These are phyloP conservation scores for Coriaria nepalensis DNA, from an alignment of 306 rosid species.

Conservation along the genomic window DNA sequence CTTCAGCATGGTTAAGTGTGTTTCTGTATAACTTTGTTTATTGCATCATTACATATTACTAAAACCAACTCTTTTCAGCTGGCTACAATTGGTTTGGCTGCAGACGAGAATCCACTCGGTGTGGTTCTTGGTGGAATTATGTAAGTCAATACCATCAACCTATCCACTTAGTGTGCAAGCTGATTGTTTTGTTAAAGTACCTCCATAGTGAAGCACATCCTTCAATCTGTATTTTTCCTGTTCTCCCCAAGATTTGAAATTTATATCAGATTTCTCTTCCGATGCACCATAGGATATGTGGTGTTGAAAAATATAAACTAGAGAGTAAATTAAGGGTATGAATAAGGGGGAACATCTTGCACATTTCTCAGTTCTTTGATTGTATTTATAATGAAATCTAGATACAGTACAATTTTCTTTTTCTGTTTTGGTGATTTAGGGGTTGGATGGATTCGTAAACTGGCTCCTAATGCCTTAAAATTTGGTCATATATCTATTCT, in stretches of 20 bases:
- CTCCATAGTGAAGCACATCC: background rate
- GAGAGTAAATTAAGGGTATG: too few species aligned
- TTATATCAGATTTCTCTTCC: background rate
- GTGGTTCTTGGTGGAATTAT: constrained; percentile 92
- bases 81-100: constrained; percentile 92
- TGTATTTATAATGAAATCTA: too few species aligned
- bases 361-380: too few species aligned
- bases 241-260: too few species aligned
- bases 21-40: background rate
- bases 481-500: constrained; percentile 6
- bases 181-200: background rate
- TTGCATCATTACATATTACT: constrained; percentile 10
- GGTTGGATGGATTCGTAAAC: too few species aligned
- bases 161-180: constrained; percentile 1
- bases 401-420: too few species aligned
- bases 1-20: constrained; percentile 2
- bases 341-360: too few species aligned
- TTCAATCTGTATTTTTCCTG: too few species aligned
- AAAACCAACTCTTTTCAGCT: constrained; percentile 42
- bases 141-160: constrained; percentile 32
- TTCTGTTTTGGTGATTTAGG: too few species aligned
- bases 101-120: constrained; percentile 83
- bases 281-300: background rate
- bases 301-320: background rate
- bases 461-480: too few species aligned